phyloP scores from a whole-genome alignment of 1,284 basidiomycete genomes.

The Ceratobasidium theobromae region DNA sequence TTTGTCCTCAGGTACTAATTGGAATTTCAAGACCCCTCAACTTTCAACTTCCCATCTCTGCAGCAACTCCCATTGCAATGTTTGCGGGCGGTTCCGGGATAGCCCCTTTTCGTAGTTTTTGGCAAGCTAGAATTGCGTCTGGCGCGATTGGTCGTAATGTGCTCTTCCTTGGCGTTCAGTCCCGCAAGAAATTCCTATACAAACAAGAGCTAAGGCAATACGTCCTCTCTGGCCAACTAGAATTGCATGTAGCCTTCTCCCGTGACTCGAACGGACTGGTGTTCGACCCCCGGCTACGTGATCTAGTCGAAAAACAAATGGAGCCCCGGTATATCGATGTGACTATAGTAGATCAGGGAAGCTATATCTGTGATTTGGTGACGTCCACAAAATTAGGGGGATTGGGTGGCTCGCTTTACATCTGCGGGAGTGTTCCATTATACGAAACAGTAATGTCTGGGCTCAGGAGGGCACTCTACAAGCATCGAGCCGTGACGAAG shows the following conservation, averaged over 20 bases:
- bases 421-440: conserved; percentile 28
- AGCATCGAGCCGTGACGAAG: conserved; percentile 24
- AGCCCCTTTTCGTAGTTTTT: conserved; percentile 17
- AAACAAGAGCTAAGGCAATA: conserved; percentile 27
- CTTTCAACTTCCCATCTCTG: conserved; percentile 22
- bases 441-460: conserved; percentile 31
- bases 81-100: conserved; percentile 19
- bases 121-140: conserved; percentile 9
- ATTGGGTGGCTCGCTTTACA: conserved; percentile 26
- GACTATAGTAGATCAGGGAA: conserved; percentile 31
- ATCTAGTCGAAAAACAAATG: conserved; percentile 28
- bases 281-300: conserved; percentile 19
- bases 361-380: conserved; percentile 24
- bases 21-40: conserved; percentile 30
- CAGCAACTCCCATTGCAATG: conserved; percentile 15
- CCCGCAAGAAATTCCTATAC: conserved; percentile 29
- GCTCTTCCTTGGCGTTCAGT: conserved; percentile 30
- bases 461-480: conserved; percentile 23
- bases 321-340: conserved; percentile 30
- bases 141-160: conserved; percentile 32
- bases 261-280: conserved; percentile 28
- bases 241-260: conserved; percentile 29
- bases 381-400: conserved; percentile 30
- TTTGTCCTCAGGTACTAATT: conserved; percentile 25
- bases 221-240: conserved; percentile 26